Base-by-base conservation (phyloP, 106 monocot genomes). In the Acorus calamus region DNA sequence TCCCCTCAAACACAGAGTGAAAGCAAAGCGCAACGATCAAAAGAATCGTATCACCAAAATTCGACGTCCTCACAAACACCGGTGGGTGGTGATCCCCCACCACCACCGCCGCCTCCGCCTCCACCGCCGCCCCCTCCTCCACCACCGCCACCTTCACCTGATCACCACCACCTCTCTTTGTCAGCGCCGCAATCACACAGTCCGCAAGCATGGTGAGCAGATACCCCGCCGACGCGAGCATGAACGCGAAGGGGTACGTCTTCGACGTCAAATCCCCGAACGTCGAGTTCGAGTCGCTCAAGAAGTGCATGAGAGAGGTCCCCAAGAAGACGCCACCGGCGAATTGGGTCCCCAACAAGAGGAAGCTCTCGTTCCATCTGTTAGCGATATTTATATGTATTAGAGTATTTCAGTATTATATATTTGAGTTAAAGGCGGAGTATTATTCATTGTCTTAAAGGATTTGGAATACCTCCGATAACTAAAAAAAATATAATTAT, bases 1-100 rank as follows among this genome's bases (percentile, higher is more conserved):
- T 87, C 3, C 87, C 87, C 66, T 87, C 87, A 50, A 87, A 87
- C 51, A 87, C 74, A 28, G 83, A 87, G 65, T 83, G 87, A 62
- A 87, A 87, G 47, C 87, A 87, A 8, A 87, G 77, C 0, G 87
- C 87, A 4, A 83, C 9, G 41, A 87, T 80, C 44, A 87, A 74
- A 61, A 87, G 68, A 4, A 87, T 4, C 2, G 77, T 80, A 52
- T 87, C 87, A 9, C 79, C 80, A 4, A 83, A 42, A 7, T 76
- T 67, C n/a, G 67, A 65, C 4, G 86, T 73, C 61, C 48, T 79
- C 50, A 65, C 64, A 42, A 79, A 59, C 14, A 11, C 53, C 46
- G 73, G 76, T 42, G 72, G 71, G 14, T 52, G 8, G 46, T 73
- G 42, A 4, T 4, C 14, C 7, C 59, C 64, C 43, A 6, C 47